phyloP scores from a whole-genome alignment of 148 eudicot genomes.

The Salicornia ramosissima region DNA sequence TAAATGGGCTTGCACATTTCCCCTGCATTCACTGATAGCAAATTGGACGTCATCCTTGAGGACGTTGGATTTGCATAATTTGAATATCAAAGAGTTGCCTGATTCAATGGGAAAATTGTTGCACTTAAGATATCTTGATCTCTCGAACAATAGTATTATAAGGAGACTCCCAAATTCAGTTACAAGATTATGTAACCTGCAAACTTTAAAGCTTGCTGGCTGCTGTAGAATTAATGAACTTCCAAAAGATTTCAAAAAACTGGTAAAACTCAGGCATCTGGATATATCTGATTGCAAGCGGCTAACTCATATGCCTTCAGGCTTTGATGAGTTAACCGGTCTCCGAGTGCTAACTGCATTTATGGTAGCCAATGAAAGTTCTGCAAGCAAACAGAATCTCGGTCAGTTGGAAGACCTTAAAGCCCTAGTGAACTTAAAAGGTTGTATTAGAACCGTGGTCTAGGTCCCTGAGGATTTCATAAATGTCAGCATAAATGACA shows the following conservation, averaged over 20 bases:
- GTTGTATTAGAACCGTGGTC: no score
- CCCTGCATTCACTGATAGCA: background rate
- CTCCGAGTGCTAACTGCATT: background rate
- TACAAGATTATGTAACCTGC: background rate
- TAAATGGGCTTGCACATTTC: background rate
- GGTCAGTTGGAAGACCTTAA: background rate
- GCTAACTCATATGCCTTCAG: background rate
- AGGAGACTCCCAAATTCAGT: background rate
- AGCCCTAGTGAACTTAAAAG: no score
- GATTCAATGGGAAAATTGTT: conserved; percentile 7
- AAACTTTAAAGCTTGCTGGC: background rate
- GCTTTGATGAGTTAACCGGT: background rate
- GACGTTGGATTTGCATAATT: background rate
- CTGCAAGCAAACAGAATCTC: background rate
- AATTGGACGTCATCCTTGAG: background rate
- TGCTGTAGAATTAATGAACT: background rate
- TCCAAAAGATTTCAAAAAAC: background rate
- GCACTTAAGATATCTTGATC: conserved; percentile 21
- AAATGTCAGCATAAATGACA: no score
- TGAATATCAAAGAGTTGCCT: background rate
- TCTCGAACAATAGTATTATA: background rate
- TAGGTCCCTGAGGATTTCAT: no score
- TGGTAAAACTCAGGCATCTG: background rate
- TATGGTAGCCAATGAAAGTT: background rate
- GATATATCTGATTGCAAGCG: background rate